Evolutionary conservation across 1,139 yeast genomes (phyloP).

Genomic region (Yamadazyma blattariae): DNA sequence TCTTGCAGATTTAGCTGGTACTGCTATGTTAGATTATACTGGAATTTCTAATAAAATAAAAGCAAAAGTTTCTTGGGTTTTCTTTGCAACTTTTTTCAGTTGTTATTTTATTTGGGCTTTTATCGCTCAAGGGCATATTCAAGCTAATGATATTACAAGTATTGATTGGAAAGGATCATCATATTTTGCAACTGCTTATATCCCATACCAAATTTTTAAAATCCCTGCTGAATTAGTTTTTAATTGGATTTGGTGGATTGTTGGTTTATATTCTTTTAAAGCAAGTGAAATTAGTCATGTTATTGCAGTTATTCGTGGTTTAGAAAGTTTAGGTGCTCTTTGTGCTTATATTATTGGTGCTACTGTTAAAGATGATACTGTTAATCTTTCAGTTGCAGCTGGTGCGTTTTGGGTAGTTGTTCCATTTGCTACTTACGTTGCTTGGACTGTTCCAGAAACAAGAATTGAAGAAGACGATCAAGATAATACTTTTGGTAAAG

Average conservation of each 20-base stretch:
- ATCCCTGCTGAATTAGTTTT: constrained; percentile 17
- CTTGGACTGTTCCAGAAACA: constrained; percentile 1
- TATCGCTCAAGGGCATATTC: constrained; percentile 14
- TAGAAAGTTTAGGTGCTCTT: constrained; percentile 12
- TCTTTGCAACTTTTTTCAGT: constrained; percentile 7
- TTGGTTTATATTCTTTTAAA: constrained; percentile 16
- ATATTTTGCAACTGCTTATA: constrained; percentile 14
- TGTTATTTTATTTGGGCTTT: constrained; percentile 18
- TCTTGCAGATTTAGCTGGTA: constrained; percentile 14
- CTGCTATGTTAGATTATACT: constrained; percentile 13
- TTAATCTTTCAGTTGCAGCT: constrained; percentile 18
- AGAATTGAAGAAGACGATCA: neutral
- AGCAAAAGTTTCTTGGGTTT: constrained; percentile 14
- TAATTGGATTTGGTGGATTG: constrained; percentile 22
- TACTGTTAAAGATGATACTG: constrained; percentile 16
- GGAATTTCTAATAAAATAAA: constrained; percentile 8
- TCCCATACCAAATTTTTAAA: constrained; percentile 19
- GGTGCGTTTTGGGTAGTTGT: constrained; percentile 17
- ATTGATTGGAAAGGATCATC: constrained; percentile 18
- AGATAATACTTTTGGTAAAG: neutral
- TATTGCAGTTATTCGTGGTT: constrained; percentile 8
- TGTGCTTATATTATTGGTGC: constrained; percentile 19
- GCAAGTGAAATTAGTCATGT: constrained; percentile 12
- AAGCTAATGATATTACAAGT: constrained; percentile 10
- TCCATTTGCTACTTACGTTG: constrained; percentile 11